Percentiles rank a stretch among this genome's conserved stretches.
phyloP scores from a whole-genome alignment of 2,329 filamentous ascomycete genomes.

The Penicillium janthinellum region DNA sequence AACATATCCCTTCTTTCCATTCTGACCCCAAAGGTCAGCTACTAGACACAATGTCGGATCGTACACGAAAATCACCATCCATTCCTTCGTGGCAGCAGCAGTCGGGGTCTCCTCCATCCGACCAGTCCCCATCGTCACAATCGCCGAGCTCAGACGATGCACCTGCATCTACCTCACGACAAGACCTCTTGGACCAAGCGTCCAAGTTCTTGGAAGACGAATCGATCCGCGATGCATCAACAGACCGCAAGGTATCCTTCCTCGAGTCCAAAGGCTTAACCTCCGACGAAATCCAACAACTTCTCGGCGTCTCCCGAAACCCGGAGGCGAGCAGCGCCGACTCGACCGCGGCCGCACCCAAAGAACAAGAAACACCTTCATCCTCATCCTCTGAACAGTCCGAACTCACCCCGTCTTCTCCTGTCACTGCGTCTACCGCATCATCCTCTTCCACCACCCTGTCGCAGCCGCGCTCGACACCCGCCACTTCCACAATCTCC shows the following conservation, averaged over 20 bases:
- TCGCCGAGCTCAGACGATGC: constrained; percentile 32
- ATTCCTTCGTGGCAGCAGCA: constrained; percentile 46
- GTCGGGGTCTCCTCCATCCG: constrained; percentile 22
- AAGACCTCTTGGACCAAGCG: constrained; percentile 64
- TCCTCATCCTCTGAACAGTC: constrained; percentile 11
- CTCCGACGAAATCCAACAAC: constrained; percentile 65
- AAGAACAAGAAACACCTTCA: constrained; percentile 12
- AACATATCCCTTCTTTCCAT: neutral
- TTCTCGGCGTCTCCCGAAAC: constrained; percentile 56
- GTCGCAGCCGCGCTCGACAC: constrained; percentile 18
- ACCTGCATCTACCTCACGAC: constrained; percentile 29
- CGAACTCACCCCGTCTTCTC: constrained; percentile 12
- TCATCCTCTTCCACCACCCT: constrained; percentile 16
- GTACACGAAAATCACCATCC: constrained; percentile 34
- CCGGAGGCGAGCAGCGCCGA: constrained; percentile 27
- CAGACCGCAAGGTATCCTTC: constrained; percentile 74
- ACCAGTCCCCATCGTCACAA: constrained; percentile 34
- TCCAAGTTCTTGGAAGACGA: constrained; percentile 75
- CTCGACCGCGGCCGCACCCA: constrained; percentile 16
- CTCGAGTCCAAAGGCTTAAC: constrained; percentile 74
- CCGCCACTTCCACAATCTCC: constrained; percentile 19
- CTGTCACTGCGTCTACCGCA: constrained; percentile 7
- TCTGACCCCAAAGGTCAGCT: neutral
- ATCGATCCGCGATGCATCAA: constrained; percentile 66
- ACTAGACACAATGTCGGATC: constrained; percentile 35